Conservation (phyloP, 2,329 filamentous ascomycete species). For the Xylariaceae sp. region DNA sequence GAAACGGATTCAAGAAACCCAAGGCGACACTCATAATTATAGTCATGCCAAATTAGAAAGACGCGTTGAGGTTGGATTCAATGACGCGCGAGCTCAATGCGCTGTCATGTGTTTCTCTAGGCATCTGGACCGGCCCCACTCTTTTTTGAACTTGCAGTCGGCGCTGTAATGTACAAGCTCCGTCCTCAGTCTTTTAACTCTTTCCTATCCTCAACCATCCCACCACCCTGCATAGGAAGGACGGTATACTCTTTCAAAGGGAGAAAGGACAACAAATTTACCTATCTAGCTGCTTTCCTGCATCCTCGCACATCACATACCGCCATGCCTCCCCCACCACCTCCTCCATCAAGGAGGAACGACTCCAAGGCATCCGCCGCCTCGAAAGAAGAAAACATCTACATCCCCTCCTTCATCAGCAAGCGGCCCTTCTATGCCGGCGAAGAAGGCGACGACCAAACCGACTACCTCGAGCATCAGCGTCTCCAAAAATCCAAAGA, state of each 20-base stretch:
- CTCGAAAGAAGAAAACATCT: conserved; percentile 91
- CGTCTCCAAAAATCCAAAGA: conserved; percentile 74
- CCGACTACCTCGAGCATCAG: conserved; percentile 95
- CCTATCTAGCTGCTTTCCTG: no score
- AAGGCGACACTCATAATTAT: no score
- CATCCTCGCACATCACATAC: conserved; percentile 16
- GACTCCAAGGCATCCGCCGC: conserved; percentile 36
- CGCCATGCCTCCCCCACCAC: conserved; percentile 41
- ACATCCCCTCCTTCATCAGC: conserved; percentile 96
- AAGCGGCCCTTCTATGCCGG: conserved; percentile 95
- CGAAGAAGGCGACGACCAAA: conserved; percentile 65
- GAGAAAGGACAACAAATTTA: no score
- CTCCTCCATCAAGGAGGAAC: conserved; percentile 32
- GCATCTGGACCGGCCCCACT: no score
- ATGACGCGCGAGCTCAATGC: neutral
- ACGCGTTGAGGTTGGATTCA: conserved; percentile 11
- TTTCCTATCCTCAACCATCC: no score
- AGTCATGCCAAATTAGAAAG: conserved; percentile 1
- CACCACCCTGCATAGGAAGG: no score
- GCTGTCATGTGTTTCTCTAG: no score
- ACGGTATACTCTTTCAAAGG: no score
- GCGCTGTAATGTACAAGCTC: no score
- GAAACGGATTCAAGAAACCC: no score
- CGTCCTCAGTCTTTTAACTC: no score
- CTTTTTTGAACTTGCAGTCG: no score